Evolutionary conservation across 345 rosid genomes (phyloP).

Genomic region (Brassica juncea): DNA sequence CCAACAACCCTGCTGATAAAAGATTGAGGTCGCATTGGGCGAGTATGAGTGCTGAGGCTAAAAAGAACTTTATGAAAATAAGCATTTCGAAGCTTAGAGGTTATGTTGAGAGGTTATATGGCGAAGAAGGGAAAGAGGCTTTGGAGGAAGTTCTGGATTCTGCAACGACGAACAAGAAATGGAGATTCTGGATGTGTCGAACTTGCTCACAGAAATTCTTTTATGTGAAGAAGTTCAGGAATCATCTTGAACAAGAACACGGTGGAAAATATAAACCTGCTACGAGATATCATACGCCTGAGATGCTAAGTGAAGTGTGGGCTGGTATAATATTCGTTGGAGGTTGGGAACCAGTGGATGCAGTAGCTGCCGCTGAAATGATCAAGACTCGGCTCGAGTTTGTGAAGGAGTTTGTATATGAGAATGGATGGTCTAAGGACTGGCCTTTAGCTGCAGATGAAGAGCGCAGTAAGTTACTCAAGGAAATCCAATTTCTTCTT

Average conservation of each 20-base stretch:
- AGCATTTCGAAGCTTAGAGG: neutral
- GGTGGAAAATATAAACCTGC: neutral
- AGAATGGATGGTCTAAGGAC: constrained; percentile 36
- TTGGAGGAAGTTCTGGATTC: constrained; percentile 19
- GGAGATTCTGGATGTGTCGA: constrained; percentile 34
- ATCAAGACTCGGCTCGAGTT: constrained; percentile 11
- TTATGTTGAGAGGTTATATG: neutral
- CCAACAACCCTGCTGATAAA: neutral
- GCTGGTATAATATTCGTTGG: neutral
- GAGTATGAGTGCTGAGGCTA: constrained; percentile 15
- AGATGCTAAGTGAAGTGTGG: constrained; percentile 11
- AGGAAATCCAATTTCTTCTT: constrained; percentile 15
- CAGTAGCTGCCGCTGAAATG: constrained; percentile 23
- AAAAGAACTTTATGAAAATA: constrained; percentile 24
- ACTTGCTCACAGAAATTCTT: constrained; percentile 10
- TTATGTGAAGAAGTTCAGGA: constrained; percentile 18
- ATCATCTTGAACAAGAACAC: constrained; percentile 29
- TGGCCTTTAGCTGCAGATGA: constrained; percentile 34
- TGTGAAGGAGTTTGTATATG: constrained; percentile 13
- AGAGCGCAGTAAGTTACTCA: constrained; percentile 17
- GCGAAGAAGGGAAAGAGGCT: neutral
- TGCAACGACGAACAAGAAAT: constrained; percentile 11
- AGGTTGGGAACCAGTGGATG: constrained; percentile 33
- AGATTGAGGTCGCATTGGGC: constrained; percentile 10
- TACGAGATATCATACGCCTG: neutral